These are phyloP conservation scores for Cicer chorassanicum DNA, from an alignment of 306 rosid species.

Conservation along the genomic window DNA sequence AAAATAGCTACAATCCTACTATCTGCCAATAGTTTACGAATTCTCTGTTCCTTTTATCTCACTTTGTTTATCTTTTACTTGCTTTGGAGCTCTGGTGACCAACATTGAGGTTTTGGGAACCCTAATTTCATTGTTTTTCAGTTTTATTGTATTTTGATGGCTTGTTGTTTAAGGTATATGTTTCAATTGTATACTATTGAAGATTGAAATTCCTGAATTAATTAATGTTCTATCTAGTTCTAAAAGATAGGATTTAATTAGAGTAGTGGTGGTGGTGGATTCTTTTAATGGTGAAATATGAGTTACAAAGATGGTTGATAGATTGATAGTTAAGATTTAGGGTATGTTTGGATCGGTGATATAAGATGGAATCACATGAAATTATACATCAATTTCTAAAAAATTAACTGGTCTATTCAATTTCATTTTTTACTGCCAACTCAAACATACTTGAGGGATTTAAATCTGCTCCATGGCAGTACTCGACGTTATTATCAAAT, in stretches of 20 bases:
- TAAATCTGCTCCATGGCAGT: no score
- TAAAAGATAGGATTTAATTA: background rate
- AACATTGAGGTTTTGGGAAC: constrained; percentile 31
- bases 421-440: no score
- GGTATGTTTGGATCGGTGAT: no score
- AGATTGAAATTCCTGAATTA: constrained; percentile 17
- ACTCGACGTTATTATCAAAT: background rate
- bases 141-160: background rate
- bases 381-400: no score
- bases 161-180: constrained; percentile 1
- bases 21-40: no score
- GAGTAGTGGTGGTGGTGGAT: background rate
- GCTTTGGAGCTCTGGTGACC: background rate
- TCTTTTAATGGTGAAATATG: constrained; percentile 3
- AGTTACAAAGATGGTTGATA: constrained; percentile 9
- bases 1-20: background rate
- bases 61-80: background rate
- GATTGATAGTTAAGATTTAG: constrained; percentile 11
- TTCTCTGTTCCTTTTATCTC: no score
- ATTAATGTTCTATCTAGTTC: constrained; percentile 1
- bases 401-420: no score
- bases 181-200: constrained; percentile 3
- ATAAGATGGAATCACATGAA: no score
- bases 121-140: constrained; percentile 18
- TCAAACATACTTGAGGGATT: no score